These are phyloP conservation scores for Metschnikowia orientalis DNA, from an alignment of 805 yeast species.

Conservation along the genomic window DNA sequence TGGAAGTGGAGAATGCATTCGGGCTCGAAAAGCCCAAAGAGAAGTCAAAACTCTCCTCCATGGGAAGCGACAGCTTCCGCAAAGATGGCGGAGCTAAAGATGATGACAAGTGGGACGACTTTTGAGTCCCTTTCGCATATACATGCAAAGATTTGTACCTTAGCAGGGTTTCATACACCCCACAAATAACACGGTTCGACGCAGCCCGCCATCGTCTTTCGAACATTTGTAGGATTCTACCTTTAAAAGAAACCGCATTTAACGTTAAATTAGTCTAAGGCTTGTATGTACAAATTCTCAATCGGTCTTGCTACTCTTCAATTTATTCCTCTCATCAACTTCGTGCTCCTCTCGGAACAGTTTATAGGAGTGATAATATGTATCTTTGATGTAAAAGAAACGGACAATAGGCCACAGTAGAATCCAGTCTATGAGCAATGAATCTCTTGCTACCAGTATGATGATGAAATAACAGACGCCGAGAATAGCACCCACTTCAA, in stretches of 20 bases:
- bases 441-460: constrained; percentile 53
- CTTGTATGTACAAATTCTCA: background rate
- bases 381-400: constrained; percentile 54
- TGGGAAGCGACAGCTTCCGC: constrained; percentile 33
- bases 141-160: no score
- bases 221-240: no score
- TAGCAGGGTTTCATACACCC: no score
- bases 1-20: constrained; percentile 57
- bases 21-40: constrained; percentile 58
- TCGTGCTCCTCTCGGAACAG: constrained; percentile 47
- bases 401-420: constrained; percentile 54
- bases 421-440: constrained; percentile 65
- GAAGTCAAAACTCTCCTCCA: constrained; percentile 40
- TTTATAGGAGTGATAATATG: constrained; percentile 46
- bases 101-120: constrained; percentile 66
- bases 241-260: no score
- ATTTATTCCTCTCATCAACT: background rate
- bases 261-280: no score
- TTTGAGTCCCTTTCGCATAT: no score
- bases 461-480: constrained; percentile 57
- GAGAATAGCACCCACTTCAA: constrained; percentile 52
- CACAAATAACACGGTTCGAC: no score
- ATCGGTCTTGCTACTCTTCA: background rate
- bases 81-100: constrained; percentile 27
- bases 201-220: no score